phyloP scores from a whole-genome alignment of 371 early-diverging fungal species.

The Umbelopsis sp. region DNA sequence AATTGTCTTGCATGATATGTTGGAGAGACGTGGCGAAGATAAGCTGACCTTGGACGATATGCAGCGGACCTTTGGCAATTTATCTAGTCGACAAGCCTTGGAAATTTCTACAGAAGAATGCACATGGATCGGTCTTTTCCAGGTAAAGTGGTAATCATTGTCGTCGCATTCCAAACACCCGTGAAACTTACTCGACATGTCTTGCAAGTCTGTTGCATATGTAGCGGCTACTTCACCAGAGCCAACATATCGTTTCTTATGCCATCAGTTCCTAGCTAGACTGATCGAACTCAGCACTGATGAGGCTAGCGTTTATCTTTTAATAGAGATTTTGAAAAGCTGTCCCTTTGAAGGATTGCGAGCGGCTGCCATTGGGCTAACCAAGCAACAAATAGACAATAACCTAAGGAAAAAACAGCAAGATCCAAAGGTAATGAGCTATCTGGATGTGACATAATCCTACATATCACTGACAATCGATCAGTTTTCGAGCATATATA shows the following conservation, averaged over 20 bases:
- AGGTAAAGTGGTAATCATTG: background rate
- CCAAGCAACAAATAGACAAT: constrained; percentile 4
- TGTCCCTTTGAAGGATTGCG: background rate
- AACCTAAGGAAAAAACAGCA: background rate
- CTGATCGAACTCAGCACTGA: background rate
- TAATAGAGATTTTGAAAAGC: background rate
- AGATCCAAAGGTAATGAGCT: background rate
- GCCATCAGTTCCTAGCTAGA: background rate
- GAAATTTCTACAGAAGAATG: background rate
- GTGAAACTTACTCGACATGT: background rate
- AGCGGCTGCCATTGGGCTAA: background rate
- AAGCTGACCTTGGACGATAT: background rate
- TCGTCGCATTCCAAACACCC: too few species aligned
- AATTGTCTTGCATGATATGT: background rate
- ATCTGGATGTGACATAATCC: background rate
- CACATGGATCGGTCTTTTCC: background rate
- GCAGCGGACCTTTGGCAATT: background rate
- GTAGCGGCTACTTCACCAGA: background rate
- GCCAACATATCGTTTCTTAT: background rate
- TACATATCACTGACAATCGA: background rate
- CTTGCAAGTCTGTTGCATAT: background rate
- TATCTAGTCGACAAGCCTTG: background rate
- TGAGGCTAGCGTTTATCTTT: background rate
- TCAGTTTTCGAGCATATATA: background rate
- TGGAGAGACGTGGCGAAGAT: background rate